Conservation (phyloP, 2,329 filamentous ascomycete species). For the Ascomycota sp. region DNA sequence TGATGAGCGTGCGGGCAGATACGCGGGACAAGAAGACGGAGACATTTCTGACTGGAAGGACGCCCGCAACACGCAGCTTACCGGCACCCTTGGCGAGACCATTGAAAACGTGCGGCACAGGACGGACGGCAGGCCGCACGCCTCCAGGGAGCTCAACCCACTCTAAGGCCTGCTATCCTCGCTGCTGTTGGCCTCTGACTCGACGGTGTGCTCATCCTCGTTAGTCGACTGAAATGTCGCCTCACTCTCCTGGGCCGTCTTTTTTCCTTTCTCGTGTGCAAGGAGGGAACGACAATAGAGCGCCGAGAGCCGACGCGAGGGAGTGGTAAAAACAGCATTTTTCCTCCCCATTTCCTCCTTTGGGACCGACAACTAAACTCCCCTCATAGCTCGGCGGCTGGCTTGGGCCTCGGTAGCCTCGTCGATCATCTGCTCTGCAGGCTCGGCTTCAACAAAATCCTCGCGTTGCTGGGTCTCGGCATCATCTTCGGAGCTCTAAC, state of each 20-base stretch:
- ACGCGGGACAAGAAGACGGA: too few relatives aligned
- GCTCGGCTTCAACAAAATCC: conserved; percentile 54
- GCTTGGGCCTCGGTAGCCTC: conserved; percentile 62
- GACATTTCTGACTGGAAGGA: too few relatives aligned
- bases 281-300: neutral
- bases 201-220: conserved; percentile 64
- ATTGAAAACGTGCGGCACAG: conserved; percentile 80
- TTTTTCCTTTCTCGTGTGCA: neutral
- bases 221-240: conserved; percentile 44
- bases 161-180: conserved; percentile 66
- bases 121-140: conserved; percentile 79
- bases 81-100: conserved; percentile 57
- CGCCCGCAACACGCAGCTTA: conserved; percentile 27
- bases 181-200: conserved; percentile 72
- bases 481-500: conserved; percentile 20
- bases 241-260: too few relatives aligned
- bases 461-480: conserved; percentile 51
- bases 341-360: neutral
- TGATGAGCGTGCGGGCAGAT: neutral
- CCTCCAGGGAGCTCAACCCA: conserved; percentile 86
- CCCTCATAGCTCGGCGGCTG: conserved; percentile 40
- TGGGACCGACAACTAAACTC: conserved; percentile 4
- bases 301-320: too few relatives aligned
- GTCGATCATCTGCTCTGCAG: conserved; percentile 63
- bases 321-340: too few relatives aligned